phyloP scores from a whole-genome alignment of 108 stramenopile species.

The Cyclotella cryptica region DNA sequence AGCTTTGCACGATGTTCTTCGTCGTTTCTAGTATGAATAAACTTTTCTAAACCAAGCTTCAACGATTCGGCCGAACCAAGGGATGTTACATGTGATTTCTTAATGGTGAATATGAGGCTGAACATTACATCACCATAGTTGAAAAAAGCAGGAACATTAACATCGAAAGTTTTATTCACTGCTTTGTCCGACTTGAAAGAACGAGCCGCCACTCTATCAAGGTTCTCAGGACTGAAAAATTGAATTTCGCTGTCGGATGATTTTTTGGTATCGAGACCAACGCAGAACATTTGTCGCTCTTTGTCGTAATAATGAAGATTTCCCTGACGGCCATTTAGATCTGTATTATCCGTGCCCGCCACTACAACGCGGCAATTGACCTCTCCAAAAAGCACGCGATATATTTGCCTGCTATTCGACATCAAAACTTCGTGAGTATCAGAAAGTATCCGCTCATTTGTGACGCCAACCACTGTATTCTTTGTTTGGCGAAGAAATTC shows the following conservation, averaged over 20 bases:
- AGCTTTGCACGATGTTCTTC: conserved; percentile 25
- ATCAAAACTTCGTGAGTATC: conserved; percentile 27
- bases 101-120: conserved; percentile 19
- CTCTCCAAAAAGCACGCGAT: conserved; percentile 29
- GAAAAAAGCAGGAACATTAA: conserved; percentile 13
- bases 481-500: conserved; percentile 50
- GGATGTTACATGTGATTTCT: conserved; percentile 16
- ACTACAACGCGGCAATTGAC: conserved; percentile 38
- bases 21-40: conserved; percentile 17
- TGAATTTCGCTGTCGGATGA: conserved; percentile 1
- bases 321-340: conserved; percentile 48
- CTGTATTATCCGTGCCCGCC: conserved; percentile 45
- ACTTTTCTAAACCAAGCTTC: conserved; percentile 21
- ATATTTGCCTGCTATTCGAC: conserved; percentile 18
- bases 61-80: conserved; percentile 29
- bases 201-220: conserved; percentile 19
- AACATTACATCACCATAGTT: conserved; percentile 30
- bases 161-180: conserved; percentile 4
- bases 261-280: conserved; percentile 53
- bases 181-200: conserved; percentile 23
- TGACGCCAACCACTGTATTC: conserved; percentile 25
- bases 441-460: conserved; percentile 17
- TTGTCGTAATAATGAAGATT: conserved; percentile 48
- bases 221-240: conserved; percentile 34
- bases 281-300: conserved; percentile 37